Base-by-base conservation (phyloP, 441 rosid genomes). In the Gossypium gossypioides region DNA sequence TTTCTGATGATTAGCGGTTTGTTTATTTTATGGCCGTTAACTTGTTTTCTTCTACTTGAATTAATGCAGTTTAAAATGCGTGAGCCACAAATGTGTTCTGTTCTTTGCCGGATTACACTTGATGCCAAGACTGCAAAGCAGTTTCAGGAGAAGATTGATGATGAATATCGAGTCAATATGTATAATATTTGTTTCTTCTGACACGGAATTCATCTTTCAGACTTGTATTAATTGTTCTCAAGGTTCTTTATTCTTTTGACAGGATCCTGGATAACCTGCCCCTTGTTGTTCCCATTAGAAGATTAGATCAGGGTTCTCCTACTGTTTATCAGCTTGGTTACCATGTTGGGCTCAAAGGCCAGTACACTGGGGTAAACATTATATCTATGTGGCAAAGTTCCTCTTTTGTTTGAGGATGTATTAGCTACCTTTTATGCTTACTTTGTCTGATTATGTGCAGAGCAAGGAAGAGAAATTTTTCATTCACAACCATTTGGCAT, bases 251-350 rank as follows among this genome's bases (percentile, higher is more conserved):
- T 74, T 59, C 24, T 15, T 67, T 51, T 73, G 62, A 24, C 82
- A 88, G 93, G 93, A 88, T 88, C 74, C 88, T 88, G 12, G 93
- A 88, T 72, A 88, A 88, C 72, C 90, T 88, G 61, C 93, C 93
- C 60, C 82, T 88, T 56, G 93, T 88, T 74, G 87, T 88, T 44
- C 93, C 93, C 13, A 77, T 88, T 7, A 81, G 78, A 54, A 82
- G 90, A 77, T 18, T 59, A 46, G 89, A 86, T 69, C 92, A 82
- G 70, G 87, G 85, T 21, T 27, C 88, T 79, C 79, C 86, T 25
- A 76, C 89, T 4, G 79, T 88, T 48, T 88, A 85, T 78, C 92
- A 88, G 77, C 90, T 88, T 51, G 93, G 90, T 3, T 88, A 74
- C 81, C 90, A 88, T 60, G 81, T 88, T 27, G 93, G 93, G 69